Conservation (phyloP, 164 flowering plant species). For the Echeveria elegans region DNA sequence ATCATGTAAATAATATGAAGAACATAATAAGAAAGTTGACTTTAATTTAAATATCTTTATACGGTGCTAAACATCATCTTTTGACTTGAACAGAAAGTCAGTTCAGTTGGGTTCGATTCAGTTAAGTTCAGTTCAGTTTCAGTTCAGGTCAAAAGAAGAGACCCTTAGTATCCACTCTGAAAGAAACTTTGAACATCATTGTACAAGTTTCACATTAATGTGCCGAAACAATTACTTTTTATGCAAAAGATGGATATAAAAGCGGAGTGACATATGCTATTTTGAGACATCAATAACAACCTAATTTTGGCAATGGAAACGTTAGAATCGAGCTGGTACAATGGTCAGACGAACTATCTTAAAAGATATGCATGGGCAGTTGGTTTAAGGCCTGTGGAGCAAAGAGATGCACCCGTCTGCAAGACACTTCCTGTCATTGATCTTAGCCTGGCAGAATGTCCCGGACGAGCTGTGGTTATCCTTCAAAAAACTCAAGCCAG, state of each 20-base stretch:
- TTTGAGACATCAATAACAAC: not conserved
- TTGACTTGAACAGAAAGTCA: no score
- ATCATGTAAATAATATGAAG: no score
- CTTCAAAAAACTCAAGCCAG: slow-evolving; percentile 19
- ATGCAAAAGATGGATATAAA: not conserved
- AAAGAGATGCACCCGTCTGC: slow-evolving; percentile 10
- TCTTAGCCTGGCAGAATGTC: slow-evolving; percentile 6
- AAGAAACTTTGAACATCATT: not conserved
- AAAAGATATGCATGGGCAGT: slow-evolving; percentile 21
- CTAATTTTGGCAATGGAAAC: not conserved
- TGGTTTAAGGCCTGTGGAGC: slow-evolving; percentile 20
- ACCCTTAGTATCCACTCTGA: no score
- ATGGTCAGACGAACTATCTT: slow-evolving; percentile 14
- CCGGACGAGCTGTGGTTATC: slow-evolving; percentile 12
- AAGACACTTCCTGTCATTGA: slow-evolving; percentile 25
- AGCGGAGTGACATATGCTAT: not conserved
- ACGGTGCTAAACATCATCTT: no score
- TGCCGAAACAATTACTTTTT: not conserved
- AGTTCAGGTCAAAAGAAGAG: no score
- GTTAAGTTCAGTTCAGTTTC: no score
- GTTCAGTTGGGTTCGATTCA: no score
- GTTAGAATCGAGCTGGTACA: slow-evolving; percentile 6
- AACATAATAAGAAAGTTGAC: no score
- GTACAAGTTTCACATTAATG: not conserved
- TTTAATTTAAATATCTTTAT: no score